Evolutionary conservation across 805 yeast species (phyloP), one percentile per base, ranked within the genome.

Genomic region (Yarrowia sp.): DNA sequence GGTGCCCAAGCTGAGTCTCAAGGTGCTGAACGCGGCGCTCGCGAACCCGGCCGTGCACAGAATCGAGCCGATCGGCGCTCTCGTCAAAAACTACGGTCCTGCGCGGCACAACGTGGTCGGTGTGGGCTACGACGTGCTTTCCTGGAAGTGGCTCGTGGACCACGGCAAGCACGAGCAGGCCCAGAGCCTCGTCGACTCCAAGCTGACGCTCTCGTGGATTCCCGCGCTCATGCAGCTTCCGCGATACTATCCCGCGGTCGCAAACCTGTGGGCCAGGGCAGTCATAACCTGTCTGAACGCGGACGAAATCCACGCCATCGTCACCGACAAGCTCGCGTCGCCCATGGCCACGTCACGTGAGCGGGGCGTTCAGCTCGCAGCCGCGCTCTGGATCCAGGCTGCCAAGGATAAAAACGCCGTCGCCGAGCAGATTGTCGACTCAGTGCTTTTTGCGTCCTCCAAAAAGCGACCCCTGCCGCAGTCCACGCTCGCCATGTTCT

Each of bases 111-210:
- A 38, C 29, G 47, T 38, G 6, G 38, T 39, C 1, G 47, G 61
- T 4, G 61, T 39, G 29, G 61, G 61, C 21, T 55, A 25, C 29
- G 61, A 55, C 10, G 27, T 39, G 9, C 27, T 55, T 36, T 38
- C 47, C 3, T 55, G 47, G 46, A 55, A 55, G n/a, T 55, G 61
- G 61, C 31, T 55, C 18, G 4, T 38, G 19, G 61, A 55, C 47
- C 61, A 55, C n/a, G 61, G 61, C 29, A 38, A 39, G 10, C 61
- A 55, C 16, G 47, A 55, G 6, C 47, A 55, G 47, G 61, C 61
- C 6, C 61, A 39, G 22, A 39, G 14, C 21, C 47, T 55, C 12
- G 36, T 55, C 7, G 47, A 39, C 5, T 27, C 47, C 4, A 44
- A 24, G 10, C 21, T 38, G n/a, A 12, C 47, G 6, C 22, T 39